Conservation (phyloP, 257 asterid species). For the Solanum piurae region DNA sequence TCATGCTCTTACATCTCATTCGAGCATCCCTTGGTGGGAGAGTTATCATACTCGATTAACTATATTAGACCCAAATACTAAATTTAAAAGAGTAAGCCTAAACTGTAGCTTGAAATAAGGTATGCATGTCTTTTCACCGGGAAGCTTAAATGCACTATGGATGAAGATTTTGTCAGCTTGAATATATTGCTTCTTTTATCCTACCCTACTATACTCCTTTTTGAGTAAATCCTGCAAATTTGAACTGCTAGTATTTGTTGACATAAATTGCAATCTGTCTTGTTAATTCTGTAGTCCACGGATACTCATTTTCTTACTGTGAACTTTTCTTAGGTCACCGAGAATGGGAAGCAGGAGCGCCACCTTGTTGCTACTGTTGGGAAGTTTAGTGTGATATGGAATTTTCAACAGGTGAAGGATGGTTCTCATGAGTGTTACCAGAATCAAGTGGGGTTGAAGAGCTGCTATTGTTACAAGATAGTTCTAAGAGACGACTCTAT, state of each 20-base stretch:
- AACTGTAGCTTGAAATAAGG: neutral
- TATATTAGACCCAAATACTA: neutral
- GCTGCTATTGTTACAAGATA: slow-evolving; percentile 69
- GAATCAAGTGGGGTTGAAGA: slow-evolving; percentile 46
- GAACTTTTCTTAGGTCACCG: slow-evolving; percentile 53
- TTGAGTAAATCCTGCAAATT: neutral
- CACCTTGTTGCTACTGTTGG: slow-evolving; percentile 96
- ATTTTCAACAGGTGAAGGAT: slow-evolving; percentile 87
- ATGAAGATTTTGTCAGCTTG: neutral
- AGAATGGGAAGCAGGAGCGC: slow-evolving; percentile 88
- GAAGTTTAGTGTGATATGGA: slow-evolving; percentile 97
- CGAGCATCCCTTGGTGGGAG: neutral
- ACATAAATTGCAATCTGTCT: neutral
- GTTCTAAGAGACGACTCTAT: slow-evolving; percentile 35
- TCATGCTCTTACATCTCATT: neutral
- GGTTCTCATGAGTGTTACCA: slow-evolving; percentile 81
- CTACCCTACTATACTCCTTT: neutral
- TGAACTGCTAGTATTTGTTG: neutral
- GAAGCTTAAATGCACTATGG: neutral
- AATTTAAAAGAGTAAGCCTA: neutral
- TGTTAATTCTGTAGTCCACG: neutral
- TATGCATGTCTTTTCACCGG: neutral
- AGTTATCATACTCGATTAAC: neutral
- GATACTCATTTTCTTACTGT: neutral
- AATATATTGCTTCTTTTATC: neutral